Evolutionary conservation across 2,329 filamentous ascomycete genomes (phyloP).

Genomic region (Pseudonectria buxi): DNA sequence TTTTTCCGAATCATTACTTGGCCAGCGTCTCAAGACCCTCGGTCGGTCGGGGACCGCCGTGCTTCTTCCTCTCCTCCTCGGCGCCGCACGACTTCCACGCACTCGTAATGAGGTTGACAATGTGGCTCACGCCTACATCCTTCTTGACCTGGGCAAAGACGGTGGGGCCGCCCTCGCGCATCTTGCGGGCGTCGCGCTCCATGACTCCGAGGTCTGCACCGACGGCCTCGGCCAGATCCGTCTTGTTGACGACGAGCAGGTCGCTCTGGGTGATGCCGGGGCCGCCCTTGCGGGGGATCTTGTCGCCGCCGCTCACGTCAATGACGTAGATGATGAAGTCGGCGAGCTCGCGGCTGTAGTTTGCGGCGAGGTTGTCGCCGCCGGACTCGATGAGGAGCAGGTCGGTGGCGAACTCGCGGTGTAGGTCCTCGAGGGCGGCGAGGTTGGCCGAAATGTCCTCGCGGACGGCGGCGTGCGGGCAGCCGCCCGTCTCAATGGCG

Average conservation of each 20-base stretch:
- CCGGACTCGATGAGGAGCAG: slow-evolving; percentile 91
- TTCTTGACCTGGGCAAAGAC: slow-evolving; percentile 98
- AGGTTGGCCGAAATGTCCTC: slow-evolving; percentile 96
- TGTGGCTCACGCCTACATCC: slow-evolving; percentile 74
- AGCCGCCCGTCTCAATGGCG: slow-evolving; percentile 96
- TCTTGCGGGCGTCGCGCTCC: slow-evolving; percentile 90
- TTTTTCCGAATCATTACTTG: slow-evolving; percentile 5
- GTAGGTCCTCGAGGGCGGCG: slow-evolving; percentile 82
- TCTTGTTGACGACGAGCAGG: slow-evolving; percentile 92
- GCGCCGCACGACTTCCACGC: slow-evolving; percentile 91
- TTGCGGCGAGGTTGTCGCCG: slow-evolving; percentile 93
- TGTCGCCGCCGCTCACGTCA: slow-evolving; percentile 92
- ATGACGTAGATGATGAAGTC: slow-evolving; percentile 99
- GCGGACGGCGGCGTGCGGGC: slow-evolving; percentile 91
- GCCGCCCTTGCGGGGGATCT: slow-evolving; percentile 91
- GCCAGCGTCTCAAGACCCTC: slow-evolving; percentile 44
- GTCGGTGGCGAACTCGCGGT: slow-evolving; percentile 71
- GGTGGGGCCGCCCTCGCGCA: slow-evolving; percentile 90
- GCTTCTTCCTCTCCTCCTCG: slow-evolving; percentile 47
- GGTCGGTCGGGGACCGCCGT: slow-evolving; percentile 53
- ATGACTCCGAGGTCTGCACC: slow-evolving; percentile 89
- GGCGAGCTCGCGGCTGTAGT: slow-evolving; percentile 90
- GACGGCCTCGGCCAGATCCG: slow-evolving; percentile 82
- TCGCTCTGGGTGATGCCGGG: slow-evolving; percentile 97
- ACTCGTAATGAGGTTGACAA: slow-evolving; percentile 80